phyloP scores from a whole-genome alignment of 805 yeast genomes.

The Soucietia sequanensis region DNA sequence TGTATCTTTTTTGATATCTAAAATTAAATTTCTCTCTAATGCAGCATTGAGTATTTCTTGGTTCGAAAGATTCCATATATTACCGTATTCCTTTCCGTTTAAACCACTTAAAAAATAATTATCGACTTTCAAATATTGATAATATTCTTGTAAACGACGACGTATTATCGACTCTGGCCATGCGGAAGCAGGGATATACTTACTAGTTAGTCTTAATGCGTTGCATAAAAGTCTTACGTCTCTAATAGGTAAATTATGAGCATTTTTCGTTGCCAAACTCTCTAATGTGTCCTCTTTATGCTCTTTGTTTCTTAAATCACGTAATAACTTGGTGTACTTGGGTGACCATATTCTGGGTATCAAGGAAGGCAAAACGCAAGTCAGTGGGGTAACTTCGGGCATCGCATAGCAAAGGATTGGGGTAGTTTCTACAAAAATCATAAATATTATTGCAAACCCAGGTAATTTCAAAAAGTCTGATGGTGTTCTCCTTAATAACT shows the following conservation, averaged over 20 bases:
- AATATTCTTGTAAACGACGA: constrained; percentile 33
- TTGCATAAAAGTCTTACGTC: constrained; percentile 37
- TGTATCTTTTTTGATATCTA: constrained; percentile 23
- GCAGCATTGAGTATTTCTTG: constrained; percentile 55
- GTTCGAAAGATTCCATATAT: constrained; percentile 44
- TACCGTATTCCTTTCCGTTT: constrained; percentile 28
- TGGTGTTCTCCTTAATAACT: constrained; percentile 49
- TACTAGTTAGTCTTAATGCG: constrained; percentile 36
- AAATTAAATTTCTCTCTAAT: constrained; percentile 54
- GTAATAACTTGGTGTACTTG: constrained; percentile 11
- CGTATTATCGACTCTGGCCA: constrained; percentile 40
- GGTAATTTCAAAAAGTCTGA: constrained; percentile 54
- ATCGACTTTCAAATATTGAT: constrained; percentile 50
- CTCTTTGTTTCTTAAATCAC: constrained; percentile 7
- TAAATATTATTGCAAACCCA: constrained; percentile 44
- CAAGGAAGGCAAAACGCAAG: constrained; percentile 53
- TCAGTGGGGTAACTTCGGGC: constrained; percentile 58
- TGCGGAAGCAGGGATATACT: constrained; percentile 37
- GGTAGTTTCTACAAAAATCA: constrained; percentile 53
- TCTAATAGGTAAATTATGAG: constrained; percentile 43
- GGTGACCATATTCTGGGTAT: constrained; percentile 35
- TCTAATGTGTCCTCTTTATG: constrained; percentile 10
- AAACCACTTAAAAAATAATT: constrained; percentile 45
- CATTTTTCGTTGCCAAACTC: constrained; percentile 39
- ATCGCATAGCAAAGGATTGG: constrained; percentile 51